Conservation (phyloP, 345 rosid genomes). For the Carallia pectinifolia region DNA sequence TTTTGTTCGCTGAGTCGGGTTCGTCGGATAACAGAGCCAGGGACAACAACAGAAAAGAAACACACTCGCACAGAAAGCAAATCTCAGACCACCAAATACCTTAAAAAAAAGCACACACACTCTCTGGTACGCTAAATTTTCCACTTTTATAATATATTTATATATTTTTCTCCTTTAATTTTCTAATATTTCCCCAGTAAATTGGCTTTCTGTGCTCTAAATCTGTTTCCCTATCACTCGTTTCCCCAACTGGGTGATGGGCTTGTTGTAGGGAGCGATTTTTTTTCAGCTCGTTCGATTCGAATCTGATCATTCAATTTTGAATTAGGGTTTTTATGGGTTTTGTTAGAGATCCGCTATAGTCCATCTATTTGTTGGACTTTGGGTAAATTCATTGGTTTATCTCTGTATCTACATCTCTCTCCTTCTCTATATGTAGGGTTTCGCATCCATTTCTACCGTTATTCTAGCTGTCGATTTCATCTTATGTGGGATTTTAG, state of each 20-base stretch:
- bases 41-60: not conserved
- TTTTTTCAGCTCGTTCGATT: constrained; percentile 1
- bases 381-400: not conserved
- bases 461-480: not conserved
- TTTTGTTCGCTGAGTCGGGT: not conserved
- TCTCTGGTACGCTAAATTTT: constrained; percentile 23
- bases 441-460: not conserved
- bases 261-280: not conserved
- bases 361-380: not conserved
- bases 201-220: not conserved
- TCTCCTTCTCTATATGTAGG: not conserved
- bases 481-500: not conserved
- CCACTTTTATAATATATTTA: too few relatives aligned
- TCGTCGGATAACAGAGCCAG: constrained; percentile 13
- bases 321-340: constrained; percentile 15
- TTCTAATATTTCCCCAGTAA: not conserved
- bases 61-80: not conserved
- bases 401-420: not conserved
- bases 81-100: not conserved
- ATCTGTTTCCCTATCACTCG: not conserved
- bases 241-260: not conserved
- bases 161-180: not conserved
- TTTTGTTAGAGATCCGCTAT: not conserved
- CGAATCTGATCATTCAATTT: constrained; percentile 1
- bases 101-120: not conserved